A percentile compares a stretch with the other conserved stretches of the same genome.
Conservation (phyloP, 1,284 basidiomycete species). For the Stereum hirsutum region DNA sequence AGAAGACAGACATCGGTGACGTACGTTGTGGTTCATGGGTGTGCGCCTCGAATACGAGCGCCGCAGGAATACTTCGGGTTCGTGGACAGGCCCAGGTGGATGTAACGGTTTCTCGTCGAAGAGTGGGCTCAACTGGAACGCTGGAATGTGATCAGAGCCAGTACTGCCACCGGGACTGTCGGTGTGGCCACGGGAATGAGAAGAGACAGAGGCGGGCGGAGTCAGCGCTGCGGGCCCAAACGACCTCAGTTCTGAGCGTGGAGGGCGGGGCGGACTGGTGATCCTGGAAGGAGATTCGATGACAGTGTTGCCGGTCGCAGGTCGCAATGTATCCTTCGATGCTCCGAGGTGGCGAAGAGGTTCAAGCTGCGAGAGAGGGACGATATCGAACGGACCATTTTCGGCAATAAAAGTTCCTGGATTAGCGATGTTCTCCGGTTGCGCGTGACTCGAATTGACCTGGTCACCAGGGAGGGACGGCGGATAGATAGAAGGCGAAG, state of each 20-base stretch:
- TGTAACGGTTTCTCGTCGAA: neutral
- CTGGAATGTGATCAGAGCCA: slow-evolving; percentile 2
- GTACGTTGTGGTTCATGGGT: too few relatives aligned
- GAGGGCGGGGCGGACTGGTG: neutral
- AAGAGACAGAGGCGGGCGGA: slow-evolving; percentile 32
- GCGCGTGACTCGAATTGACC: slow-evolving; percentile 18
- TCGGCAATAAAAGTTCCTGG: too few relatives aligned
- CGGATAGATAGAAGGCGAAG: slow-evolving; percentile 53
- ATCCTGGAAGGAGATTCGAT: neutral
- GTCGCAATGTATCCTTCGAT: too few relatives aligned
- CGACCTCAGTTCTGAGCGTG: slow-evolving; percentile 9
- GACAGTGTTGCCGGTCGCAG: too few relatives aligned
- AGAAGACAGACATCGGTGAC: too few relatives aligned
- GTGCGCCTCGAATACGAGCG: slow-evolving; percentile 2
- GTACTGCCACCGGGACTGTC: neutral
- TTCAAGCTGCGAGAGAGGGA: too few relatives aligned
- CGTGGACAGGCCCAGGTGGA: too few relatives aligned
- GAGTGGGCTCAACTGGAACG: neutral
- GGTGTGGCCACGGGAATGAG: slow-evolving; percentile 15
- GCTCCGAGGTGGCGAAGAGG: too few relatives aligned
- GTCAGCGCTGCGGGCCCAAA: slow-evolving; percentile 20
- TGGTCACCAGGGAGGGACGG: slow-evolving; percentile 33
- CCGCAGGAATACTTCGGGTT: neutral
- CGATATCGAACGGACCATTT: too few relatives aligned
- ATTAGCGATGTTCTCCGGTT: too few relatives aligned